A percentile compares a stretch with the other conserved stretches of the same genome.
These are phyloP conservation scores for Murraya paniculata DNA, from an alignment of 345 rosid species.

Conservation along the genomic window DNA sequence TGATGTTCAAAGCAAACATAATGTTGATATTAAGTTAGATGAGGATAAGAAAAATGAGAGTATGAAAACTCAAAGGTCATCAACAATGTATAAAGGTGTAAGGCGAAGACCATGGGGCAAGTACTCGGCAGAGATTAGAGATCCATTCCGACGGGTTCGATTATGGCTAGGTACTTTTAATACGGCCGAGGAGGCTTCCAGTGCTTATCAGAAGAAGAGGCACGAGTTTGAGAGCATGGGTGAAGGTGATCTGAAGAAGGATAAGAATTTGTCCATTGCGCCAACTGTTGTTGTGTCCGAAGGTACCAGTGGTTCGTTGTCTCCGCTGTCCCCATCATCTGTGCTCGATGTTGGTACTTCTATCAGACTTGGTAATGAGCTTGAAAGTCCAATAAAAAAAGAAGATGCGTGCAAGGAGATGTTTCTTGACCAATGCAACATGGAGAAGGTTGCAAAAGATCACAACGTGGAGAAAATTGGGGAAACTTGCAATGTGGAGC, in stretches of 20 bases:
- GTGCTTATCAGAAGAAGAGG: constrained; percentile 40
- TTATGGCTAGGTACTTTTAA: constrained; percentile 55
- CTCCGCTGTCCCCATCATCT: constrained; percentile 42
- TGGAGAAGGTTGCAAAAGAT: not conserved
- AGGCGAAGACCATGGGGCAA: constrained; percentile 54
- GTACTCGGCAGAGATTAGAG: constrained; percentile 48
- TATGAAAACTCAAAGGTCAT: constrained; percentile 7
- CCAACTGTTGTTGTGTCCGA: not conserved
- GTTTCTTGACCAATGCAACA: constrained; percentile 8
- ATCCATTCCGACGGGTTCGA: constrained; percentile 38
- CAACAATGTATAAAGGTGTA: constrained; percentile 38
- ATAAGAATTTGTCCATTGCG: not conserved
- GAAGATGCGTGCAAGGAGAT: not conserved
- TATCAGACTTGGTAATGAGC: constrained; percentile 1
- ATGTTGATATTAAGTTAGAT: not conserved
- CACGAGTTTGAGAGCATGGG: constrained; percentile 30
- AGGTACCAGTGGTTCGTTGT: constrained; percentile 5
- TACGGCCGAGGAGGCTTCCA: constrained; percentile 52
- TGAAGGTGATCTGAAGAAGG: constrained; percentile 10
- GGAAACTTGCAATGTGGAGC: not conserved
- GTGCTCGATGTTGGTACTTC: constrained; percentile 39
- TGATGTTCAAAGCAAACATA: not conserved
- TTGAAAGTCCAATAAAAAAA: not conserved
- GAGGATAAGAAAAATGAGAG: constrained; percentile 1
- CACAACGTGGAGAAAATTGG: not conserved